Evolutionary conservation across 805 yeast genomes (phyloP).

Genomic region (Sungouiella blattae): DNA sequence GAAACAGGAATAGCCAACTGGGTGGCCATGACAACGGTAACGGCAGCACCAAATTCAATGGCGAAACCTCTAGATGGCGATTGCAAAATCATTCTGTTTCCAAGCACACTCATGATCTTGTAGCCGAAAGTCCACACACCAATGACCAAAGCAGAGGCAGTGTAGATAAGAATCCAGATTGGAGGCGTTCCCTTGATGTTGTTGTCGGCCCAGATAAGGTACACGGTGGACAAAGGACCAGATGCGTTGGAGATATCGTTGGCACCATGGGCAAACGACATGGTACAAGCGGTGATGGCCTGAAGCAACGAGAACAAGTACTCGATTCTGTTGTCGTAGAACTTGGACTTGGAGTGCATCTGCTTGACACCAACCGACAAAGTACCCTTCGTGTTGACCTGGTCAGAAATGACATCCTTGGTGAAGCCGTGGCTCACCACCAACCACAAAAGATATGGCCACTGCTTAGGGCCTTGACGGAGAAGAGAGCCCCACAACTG

Average conservation of each 20-base stretch:
- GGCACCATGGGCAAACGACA: slow-evolving; percentile 82
- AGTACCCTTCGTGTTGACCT: slow-evolving; percentile 34
- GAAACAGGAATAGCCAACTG: slow-evolving; percentile 69
- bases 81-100: slow-evolving; percentile 70
- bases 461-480: slow-evolving; percentile 46
- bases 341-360: slow-evolving; percentile 58
- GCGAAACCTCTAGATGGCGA: slow-evolving; percentile 78
- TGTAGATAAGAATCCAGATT: slow-evolving; percentile 64
- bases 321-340: slow-evolving; percentile 69
- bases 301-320: slow-evolving; percentile 65
- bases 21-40: slow-evolving; percentile 72
- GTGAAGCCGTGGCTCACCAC: slow-evolving; percentile 57
- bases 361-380: slow-evolving; percentile 45
- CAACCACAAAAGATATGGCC: slow-evolving; percentile 52
- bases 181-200: slow-evolving; percentile 58
- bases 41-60: slow-evolving; percentile 74
- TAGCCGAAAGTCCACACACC: slow-evolving; percentile 75
- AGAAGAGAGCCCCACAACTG: slow-evolving; percentile 40
- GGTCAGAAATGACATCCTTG: slow-evolving; percentile 57
- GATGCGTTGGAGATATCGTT: slow-evolving; percentile 77
- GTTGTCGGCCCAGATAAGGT: slow-evolving; percentile 56
- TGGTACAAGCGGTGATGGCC: slow-evolving; percentile 70
- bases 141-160: slow-evolving; percentile 63
- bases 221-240: slow-evolving; percentile 69
- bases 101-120: slow-evolving; percentile 64